Evolutionary conservation across 495 filamentous ascomycete species (phyloP).

Genomic region (Sordaria brevicollis): DNA sequence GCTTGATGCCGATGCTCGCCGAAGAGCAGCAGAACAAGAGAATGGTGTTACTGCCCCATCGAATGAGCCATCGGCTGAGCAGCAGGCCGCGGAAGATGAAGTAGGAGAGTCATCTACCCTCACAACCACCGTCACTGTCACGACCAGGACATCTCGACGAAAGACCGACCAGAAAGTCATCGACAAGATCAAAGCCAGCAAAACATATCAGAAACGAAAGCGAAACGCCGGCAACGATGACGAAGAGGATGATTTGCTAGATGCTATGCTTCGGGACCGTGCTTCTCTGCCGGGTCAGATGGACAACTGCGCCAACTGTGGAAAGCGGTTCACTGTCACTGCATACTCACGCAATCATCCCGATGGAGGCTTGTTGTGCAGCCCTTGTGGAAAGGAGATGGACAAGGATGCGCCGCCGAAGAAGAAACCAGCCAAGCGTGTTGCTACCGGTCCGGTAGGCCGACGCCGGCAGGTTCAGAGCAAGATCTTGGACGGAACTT

Average conservation of each 20-base stretch:
- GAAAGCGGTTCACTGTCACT: slow-evolving; percentile 88
- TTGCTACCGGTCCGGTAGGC: slow-evolving; percentile 30
- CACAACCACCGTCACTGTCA: slow-evolving; percentile 1
- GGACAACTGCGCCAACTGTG: slow-evolving; percentile 77
- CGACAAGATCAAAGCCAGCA: slow-evolving; percentile 69
- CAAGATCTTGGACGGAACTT: slow-evolving; percentile 65
- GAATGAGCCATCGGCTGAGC: too few species aligned
- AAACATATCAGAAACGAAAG: slow-evolving; percentile 62
- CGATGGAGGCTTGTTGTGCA: slow-evolving; percentile 74
- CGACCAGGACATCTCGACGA: slow-evolving; percentile 7
- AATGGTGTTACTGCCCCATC: neutral
- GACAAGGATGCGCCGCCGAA: slow-evolving; percentile 49
- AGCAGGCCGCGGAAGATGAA: slow-evolving; percentile 1
- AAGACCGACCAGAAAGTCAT: slow-evolving; percentile 56
- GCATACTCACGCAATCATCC: slow-evolving; percentile 77
- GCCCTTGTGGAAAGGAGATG: slow-evolving; percentile 71
- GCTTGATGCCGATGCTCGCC: slow-evolving; percentile 44
- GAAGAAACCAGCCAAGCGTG: slow-evolving; percentile 40
- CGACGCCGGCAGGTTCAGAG: slow-evolving; percentile 64
- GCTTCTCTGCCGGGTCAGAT: slow-evolving; percentile 74
- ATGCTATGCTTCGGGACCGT: slow-evolving; percentile 51
- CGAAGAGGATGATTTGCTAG: slow-evolving; percentile 39
- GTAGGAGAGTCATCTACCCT: slow-evolving; percentile 8
- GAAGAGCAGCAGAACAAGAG: slow-evolving; percentile 34
- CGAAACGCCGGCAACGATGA: slow-evolving; percentile 37